These are phyloP conservation scores for Hibiscus mutabilis DNA, from an alignment of 345 rosid genomes.

Conservation along the genomic window DNA sequence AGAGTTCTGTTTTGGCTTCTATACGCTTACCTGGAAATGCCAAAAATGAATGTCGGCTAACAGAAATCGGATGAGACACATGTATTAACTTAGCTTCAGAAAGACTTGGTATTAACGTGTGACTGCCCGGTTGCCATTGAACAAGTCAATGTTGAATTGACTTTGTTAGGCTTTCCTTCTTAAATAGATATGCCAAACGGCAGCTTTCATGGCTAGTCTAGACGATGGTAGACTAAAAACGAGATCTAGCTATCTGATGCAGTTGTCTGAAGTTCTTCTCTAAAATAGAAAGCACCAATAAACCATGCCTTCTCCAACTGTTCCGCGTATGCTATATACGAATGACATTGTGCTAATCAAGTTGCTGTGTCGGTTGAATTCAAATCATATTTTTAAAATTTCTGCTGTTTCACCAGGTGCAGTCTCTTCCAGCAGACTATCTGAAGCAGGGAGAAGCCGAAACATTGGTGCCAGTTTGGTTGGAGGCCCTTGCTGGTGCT, in stretches of 20 bases:
- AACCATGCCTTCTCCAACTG: no score
- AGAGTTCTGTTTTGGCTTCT: not conserved
- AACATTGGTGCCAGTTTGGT: slow-evolving; percentile 63
- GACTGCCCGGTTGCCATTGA: not conserved
- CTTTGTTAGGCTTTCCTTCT: not conserved
- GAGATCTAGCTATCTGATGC: no score
- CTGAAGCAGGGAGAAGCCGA: slow-evolving; percentile 83
- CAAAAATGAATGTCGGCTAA: not conserved
- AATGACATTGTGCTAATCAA: not conserved
- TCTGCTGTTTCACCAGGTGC: slow-evolving; percentile 44
- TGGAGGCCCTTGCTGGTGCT: slow-evolving; percentile 73
- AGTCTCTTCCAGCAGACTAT: slow-evolving; percentile 79
- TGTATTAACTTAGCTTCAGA: no score
- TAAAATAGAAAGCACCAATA: no score
- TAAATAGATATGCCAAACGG: no score
- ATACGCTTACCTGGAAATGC: no score
- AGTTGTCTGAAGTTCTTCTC: no score
- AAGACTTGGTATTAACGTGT: no score
- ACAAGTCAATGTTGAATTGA: not conserved
- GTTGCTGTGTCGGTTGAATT: not conserved
- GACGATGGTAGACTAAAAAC: no score
- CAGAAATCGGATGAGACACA: not conserved
- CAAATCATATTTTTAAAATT: not conserved
- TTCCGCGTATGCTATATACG: not conserved
- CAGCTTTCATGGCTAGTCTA: no score